A percentile compares a stretch with the other conserved stretches of the same genome.
These are phyloP conservation scores for Globisporangium heterothallicum DNA, from an alignment of 352 stramenopile genomes.

Conservation along the genomic window DNA sequence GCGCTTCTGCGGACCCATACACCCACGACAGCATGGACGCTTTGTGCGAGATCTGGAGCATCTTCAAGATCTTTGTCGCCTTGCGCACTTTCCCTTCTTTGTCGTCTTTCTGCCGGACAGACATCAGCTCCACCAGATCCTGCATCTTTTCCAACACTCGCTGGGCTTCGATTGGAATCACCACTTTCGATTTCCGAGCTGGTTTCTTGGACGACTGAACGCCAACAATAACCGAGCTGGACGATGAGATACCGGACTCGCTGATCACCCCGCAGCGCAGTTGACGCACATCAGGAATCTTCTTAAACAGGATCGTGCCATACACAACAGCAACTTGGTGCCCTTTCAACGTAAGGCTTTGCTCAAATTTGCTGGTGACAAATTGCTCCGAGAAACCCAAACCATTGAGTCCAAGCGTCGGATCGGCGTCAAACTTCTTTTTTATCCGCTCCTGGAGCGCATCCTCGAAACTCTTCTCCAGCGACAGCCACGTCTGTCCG, in stretches of 20 bases:
- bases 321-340: slow-evolving; percentile 86
- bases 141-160: slow-evolving; percentile 88
- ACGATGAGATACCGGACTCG: slow-evolving; percentile 84
- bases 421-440: slow-evolving; percentile 56
- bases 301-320: slow-evolving; percentile 85
- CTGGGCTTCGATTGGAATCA: slow-evolving; percentile 82
- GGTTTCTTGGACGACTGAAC: slow-evolving; percentile 50
- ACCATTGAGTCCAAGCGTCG: slow-evolving; percentile 33
- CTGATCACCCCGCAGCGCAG: slow-evolving; percentile 84
- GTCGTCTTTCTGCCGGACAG: slow-evolving; percentile 84
- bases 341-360: slow-evolving; percentile 82
- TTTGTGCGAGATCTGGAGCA: slow-evolving; percentile 88
- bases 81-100: slow-evolving; percentile 89
- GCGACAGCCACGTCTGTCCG: slow-evolving; percentile 82
- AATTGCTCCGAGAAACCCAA: slow-evolving; percentile 65
- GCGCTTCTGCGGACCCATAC: slow-evolving; percentile 70
- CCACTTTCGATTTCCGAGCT: slow-evolving; percentile 63
- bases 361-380: slow-evolving; percentile 83
- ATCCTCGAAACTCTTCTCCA: slow-evolving; percentile 89
- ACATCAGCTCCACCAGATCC: slow-evolving; percentile 83
- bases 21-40: slow-evolving; percentile 88
- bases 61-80: slow-evolving; percentile 86
- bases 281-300: slow-evolving; percentile 85
- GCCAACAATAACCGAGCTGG: slow-evolving; percentile 83
- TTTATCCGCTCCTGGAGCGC: slow-evolving; percentile 83